A percentile compares a stretch with the other conserved stretches of the same genome.
phyloP scores from a whole-genome alignment of 108 stramenopile genomes.

The Parietichytrium sp. region DNA sequence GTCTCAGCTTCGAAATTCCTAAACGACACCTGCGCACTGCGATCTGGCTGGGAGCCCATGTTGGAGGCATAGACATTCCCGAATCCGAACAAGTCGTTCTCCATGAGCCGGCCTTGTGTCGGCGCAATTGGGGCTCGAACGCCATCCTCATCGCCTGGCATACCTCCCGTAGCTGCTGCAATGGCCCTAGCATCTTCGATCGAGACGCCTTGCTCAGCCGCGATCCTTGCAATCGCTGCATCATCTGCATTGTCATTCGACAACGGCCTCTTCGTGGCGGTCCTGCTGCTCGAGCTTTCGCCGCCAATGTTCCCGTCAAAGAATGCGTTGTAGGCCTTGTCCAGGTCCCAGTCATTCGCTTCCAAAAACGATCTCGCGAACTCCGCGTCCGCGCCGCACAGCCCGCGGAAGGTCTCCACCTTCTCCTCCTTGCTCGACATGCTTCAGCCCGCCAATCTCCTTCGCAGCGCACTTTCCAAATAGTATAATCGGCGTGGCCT shows the following conservation, averaged over 20 bases:
- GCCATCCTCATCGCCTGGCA: not conserved
- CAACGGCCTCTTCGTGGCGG: not conserved
- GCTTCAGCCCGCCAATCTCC: no score
- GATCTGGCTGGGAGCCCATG: no score
- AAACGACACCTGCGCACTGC: not conserved
- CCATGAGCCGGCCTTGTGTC: not conserved
- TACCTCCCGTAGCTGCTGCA: not conserved
- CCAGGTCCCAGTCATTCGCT: not conserved
- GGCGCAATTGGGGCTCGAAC: slow-evolving; percentile 18
- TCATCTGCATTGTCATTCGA: not conserved
- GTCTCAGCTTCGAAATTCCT: slow-evolving; percentile 10
- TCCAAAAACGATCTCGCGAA: slow-evolving; percentile 10
- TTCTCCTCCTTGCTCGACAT: not conserved
- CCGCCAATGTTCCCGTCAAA: no score
- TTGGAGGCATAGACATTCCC: not conserved
- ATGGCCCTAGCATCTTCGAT: not conserved
- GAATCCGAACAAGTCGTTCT: not conserved
- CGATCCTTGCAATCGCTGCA: not conserved
- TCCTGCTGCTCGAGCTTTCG: not conserved
- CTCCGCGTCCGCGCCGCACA: not conserved
- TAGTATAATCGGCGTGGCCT: no score
- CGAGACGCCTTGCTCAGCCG: not conserved
- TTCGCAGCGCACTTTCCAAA: no score
- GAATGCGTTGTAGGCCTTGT: not conserved
- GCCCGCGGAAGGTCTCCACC: not conserved